Conservation (phyloP, 2,329 filamentous ascomycete genomes). For the Penicillium sp. region DNA sequence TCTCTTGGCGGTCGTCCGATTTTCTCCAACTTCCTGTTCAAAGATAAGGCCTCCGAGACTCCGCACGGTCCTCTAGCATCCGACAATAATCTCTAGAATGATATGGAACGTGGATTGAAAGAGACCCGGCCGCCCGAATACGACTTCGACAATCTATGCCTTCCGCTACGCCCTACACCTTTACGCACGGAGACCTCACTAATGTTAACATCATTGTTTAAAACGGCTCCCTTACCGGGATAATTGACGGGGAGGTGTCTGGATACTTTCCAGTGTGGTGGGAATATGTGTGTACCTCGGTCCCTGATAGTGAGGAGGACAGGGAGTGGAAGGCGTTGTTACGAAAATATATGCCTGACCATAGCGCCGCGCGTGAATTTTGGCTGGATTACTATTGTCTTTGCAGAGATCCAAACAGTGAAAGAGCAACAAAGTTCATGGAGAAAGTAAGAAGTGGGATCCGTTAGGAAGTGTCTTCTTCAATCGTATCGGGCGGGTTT, state of each 20-base stretch:
- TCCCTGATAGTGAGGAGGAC: conserved; percentile 21
- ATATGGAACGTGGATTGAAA: conserved; percentile 13
- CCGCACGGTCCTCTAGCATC: conserved; percentile 11
- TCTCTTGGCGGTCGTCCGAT: conserved; percentile 1
- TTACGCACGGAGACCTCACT: conserved; percentile 43
- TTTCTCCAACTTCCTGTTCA: neutral
- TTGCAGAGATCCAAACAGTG: conserved; percentile 9
- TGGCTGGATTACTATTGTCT: conserved; percentile 23
- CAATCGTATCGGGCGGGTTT: neutral
- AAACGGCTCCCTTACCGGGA: conserved; percentile 37
- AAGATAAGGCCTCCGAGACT: neutral
- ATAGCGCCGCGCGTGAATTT: conserved; percentile 22
- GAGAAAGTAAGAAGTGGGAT: conserved; percentile 9
- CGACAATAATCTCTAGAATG: conserved; percentile 17
- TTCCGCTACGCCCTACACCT: conserved; percentile 34
- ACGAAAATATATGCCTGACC: conserved; percentile 21
- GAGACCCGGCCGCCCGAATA: neutral
- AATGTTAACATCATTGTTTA: conserved; percentile 45
- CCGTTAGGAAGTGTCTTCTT: neutral
- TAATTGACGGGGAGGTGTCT: conserved; percentile 41
- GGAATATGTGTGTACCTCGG: conserved; percentile 9
- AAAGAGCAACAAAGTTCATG: conserved; percentile 10
- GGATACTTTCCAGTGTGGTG: conserved; percentile 38
- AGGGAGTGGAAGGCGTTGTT: conserved; percentile 24
- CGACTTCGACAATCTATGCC: conserved; percentile 23